phyloP scores from a whole-genome alignment of 176 grass and related monocot genomes.

The Chloris gayana region DNA sequence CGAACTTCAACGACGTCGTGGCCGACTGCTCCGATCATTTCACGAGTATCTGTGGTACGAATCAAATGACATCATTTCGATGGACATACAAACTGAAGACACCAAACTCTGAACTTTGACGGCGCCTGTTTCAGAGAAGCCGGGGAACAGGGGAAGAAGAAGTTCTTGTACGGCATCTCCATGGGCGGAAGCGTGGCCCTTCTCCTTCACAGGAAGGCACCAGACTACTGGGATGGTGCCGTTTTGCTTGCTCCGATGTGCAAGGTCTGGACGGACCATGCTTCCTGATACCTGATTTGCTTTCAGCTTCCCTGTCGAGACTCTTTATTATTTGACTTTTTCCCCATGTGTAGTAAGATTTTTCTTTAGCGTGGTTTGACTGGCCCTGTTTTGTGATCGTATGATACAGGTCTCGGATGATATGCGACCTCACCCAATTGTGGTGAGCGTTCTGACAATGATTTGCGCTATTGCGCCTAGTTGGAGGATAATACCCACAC shows the following conservation, averaged over 20 bases:
- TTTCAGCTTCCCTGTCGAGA: background rate
- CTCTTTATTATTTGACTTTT: too few species aligned
- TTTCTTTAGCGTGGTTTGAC: constrained; percentile 14
- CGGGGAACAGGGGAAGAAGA: constrained; percentile 56
- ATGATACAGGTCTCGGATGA: constrained; percentile 66
- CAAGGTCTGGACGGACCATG: constrained; percentile 46
- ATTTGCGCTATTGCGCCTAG: constrained; percentile 53
- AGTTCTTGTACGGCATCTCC: constrained; percentile 60
- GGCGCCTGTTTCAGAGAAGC: constrained; percentile 46
- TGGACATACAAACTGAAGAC: background rate
- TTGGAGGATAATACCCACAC: constrained; percentile 69
- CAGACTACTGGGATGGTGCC: constrained; percentile 58
- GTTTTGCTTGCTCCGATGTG: constrained; percentile 72
- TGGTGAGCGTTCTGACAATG: constrained; percentile 51
- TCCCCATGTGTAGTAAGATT: too few species aligned
- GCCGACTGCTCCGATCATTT: constrained; percentile 62
- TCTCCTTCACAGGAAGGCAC: constrained; percentile 54
- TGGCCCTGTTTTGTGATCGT: background rate
- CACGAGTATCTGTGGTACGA: constrained; percentile 56
- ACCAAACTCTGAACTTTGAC: background rate
- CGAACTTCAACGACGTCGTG: constrained; percentile 46
- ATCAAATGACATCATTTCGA: background rate
- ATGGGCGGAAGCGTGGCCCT: constrained; percentile 63
- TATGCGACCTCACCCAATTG: constrained; percentile 60
- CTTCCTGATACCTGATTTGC: background rate